These are phyloP conservation scores for Diaporthe capsici DNA, from an alignment of 2,329 filamentous ascomycete species.

Conservation along the genomic window DNA sequence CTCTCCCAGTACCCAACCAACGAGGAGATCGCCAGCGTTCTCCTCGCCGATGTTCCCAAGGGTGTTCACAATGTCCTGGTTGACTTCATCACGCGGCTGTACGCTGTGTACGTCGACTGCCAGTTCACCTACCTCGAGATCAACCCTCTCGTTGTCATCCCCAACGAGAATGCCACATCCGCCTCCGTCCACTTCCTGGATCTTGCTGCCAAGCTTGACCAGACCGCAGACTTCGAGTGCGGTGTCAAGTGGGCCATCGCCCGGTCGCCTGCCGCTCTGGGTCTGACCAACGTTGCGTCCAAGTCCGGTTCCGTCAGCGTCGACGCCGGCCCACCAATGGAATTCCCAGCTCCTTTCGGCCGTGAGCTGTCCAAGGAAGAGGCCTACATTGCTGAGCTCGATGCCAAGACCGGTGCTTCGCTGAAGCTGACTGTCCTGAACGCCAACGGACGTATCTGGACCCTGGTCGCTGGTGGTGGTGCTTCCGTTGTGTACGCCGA, in stretches of 20 bases:
- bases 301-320: constrained; percentile 85
- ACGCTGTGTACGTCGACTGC: constrained; percentile 99
- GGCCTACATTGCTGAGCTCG: constrained; percentile 98
- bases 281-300: constrained; percentile 77
- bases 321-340: constrained; percentile 97
- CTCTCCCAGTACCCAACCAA: constrained; percentile 96
- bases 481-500: constrained; percentile 99
- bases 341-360: constrained; percentile 98
- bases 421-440: constrained; percentile 99
- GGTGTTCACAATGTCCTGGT: constrained; percentile 98
- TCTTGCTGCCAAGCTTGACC: constrained; percentile 97
- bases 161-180: constrained; percentile 91
- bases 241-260: constrained; percentile 99
- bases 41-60: constrained; percentile 94
- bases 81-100: constrained; percentile 98
- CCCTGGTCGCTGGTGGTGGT: constrained; percentile 98
- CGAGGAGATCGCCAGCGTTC: constrained; percentile 86
- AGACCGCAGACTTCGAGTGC: constrained; percentile 99
- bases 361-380: constrained; percentile 99
- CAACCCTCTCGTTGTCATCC: constrained; percentile 98
- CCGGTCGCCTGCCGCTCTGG: constrained; percentile 89
- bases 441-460: constrained; percentile 93
- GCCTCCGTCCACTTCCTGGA: constrained; percentile 98
- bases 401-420: constrained; percentile 98
- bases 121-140: constrained; percentile 99